These are phyloP conservation scores for Pythium chondricola DNA, from an alignment of 352 stramenopile species.

Conservation along the genomic window DNA sequence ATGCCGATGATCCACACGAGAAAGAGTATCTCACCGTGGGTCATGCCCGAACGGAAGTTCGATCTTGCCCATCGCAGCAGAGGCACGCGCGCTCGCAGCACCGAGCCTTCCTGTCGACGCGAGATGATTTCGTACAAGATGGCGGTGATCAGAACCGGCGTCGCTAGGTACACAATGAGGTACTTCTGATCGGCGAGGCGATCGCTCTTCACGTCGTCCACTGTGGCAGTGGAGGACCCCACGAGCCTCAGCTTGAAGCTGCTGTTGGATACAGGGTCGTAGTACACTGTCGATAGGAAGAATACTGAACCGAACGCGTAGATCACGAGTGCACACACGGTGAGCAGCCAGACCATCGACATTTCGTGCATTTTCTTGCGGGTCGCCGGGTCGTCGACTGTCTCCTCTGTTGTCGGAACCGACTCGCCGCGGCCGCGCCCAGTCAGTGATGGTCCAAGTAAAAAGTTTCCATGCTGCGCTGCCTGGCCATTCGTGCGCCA, in stretches of 20 bases:
- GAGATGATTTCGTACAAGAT: background rate
- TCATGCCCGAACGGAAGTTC: background rate
- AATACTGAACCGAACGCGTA: background rate
- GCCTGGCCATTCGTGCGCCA: too few species aligned
- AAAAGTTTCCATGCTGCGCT: background rate
- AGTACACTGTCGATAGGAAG: conserved; percentile 3
- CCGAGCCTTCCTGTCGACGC: background rate
- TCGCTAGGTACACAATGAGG: background rate
- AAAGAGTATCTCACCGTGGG: background rate
- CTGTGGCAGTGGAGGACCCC: background rate
- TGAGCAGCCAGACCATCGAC: background rate
- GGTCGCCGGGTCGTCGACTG: background rate
- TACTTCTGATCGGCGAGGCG: background rate
- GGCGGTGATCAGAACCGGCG: background rate
- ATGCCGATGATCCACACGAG: background rate
- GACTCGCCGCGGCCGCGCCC: background rate
- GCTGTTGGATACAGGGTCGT: background rate
- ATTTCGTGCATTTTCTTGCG: background rate
- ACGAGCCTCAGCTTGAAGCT: background rate
- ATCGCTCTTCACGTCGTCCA: background rate
- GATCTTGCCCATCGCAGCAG: background rate
- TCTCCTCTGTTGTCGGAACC: background rate
- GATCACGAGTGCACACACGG: background rate
- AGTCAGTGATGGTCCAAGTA: background rate
- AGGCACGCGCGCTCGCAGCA: background rate